phyloP scores from a whole-genome alignment of 257 asterid genomes.

The Jacaranda copaia region DNA sequence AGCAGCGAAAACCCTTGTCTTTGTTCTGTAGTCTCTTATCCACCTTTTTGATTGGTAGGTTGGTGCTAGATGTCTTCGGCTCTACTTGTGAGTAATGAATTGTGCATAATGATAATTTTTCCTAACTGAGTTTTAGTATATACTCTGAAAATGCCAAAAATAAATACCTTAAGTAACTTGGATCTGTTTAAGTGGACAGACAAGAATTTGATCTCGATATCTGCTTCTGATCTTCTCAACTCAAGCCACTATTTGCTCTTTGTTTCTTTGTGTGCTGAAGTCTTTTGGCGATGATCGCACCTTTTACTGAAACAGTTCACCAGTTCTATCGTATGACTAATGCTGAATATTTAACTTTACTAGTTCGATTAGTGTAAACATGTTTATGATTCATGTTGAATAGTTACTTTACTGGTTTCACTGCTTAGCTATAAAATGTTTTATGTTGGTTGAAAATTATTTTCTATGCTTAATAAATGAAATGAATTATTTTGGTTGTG shows the following conservation, averaged over 20 bases:
- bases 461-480: neutral
- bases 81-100: neutral
- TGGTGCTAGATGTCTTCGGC: neutral
- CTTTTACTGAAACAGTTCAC: neutral
- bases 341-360: neutral
- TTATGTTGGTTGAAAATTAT: neutral
- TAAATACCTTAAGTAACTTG: neutral
- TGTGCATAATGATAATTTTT: neutral
- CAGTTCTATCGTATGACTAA: neutral
- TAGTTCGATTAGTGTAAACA: neutral
- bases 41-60: neutral
- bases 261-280: neutral
- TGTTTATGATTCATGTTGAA: neutral
- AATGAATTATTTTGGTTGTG: slow-evolving; percentile 8
- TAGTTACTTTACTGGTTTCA: neutral
- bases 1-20: neutral
- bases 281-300: neutral
- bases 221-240: slow-evolving; percentile 5
- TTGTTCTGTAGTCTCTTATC: neutral
- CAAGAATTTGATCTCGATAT: neutral
- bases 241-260: slow-evolving; percentile 12
- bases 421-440: too few relatives aligned
- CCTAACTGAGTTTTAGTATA: neutral
- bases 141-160: neutral
- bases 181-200: neutral